phyloP scores from a whole-genome alignment of 1,139 yeast genomes.

The Lizanozyma gosingica region DNA sequence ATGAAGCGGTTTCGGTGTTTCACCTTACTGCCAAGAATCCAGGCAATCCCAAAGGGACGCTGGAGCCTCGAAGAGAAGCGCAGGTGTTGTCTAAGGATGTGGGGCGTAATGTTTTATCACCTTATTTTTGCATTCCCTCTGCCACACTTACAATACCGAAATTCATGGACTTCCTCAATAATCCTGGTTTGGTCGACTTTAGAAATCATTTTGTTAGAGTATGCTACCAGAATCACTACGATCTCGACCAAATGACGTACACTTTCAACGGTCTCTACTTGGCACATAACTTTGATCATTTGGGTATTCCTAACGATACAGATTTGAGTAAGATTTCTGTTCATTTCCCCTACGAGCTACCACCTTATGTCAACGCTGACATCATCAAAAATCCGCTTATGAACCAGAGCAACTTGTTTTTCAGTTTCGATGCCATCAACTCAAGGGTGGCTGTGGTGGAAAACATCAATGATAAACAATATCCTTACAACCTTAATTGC shows the following conservation, averaged over 20 bases:
- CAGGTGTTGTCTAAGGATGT: not conserved
- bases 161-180: constrained; percentile 2
- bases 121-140: not conserved
- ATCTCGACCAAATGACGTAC: constrained; percentile 23
- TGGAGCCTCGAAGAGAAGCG: not conserved
- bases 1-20: not conserved
- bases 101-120: not conserved
- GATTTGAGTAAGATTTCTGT: constrained; percentile 26
- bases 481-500: constrained; percentile 24
- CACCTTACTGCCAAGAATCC: not conserved
- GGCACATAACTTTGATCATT: constrained; percentile 11
- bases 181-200: constrained; percentile 1
- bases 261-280: constrained; percentile 31
- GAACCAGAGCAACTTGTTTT: constrained; percentile 19
- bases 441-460: constrained; percentile 27
- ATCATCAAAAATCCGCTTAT: constrained; percentile 29
- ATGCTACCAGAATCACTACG: constrained; percentile 28
- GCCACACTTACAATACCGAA: not conserved
- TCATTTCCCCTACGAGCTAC: constrained; percentile 30
- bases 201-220: constrained; percentile 17
- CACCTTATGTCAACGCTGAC: constrained; percentile 31
- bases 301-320: constrained; percentile 28
- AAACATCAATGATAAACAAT: constrained; percentile 11
- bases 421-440: constrained; percentile 23
- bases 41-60: not conserved